Evolutionary conservation across 108 stramenopile genomes (phyloP).

Genomic region (Aurantiochytrium sp.): DNA sequence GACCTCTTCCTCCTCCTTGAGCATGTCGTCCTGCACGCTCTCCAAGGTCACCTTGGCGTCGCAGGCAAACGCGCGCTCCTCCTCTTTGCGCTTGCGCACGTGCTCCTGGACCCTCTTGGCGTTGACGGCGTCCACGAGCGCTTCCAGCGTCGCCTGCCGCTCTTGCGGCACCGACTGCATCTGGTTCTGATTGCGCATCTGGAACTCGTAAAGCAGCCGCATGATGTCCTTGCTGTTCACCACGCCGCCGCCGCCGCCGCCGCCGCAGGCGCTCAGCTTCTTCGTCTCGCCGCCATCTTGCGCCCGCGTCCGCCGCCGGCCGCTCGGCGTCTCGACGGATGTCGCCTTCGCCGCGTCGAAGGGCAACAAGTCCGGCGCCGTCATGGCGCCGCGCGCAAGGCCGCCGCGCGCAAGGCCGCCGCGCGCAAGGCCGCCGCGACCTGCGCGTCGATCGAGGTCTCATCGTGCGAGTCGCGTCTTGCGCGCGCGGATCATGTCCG

Average conservation of each 20-base stretch:
- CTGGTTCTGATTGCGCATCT: background rate
- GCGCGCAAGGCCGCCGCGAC: too few relatives aligned
- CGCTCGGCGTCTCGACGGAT: too few relatives aligned
- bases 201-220: background rate
- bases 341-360: too few relatives aligned
- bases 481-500: too few relatives aligned
- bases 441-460: too few relatives aligned
- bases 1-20: background rate
- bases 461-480: too few relatives aligned
- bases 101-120: background rate
- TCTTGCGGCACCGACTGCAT: background rate
- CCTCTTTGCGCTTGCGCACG: background rate
- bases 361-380: too few relatives aligned
- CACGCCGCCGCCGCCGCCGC: background rate
- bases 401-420: too few relatives aligned
- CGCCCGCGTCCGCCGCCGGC: too few relatives aligned
- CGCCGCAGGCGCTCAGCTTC: too few relatives aligned
- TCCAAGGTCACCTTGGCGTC: background rate
- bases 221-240: background rate
- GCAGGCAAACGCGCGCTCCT: background rate
- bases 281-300: too few relatives aligned
- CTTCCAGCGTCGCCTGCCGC: background rate
- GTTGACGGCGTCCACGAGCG: background rate
- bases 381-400: too few relatives aligned
- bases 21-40: background rate